Conservation (phyloP, 139 green algal species). For the Tetradesmus obliquus region DNA sequence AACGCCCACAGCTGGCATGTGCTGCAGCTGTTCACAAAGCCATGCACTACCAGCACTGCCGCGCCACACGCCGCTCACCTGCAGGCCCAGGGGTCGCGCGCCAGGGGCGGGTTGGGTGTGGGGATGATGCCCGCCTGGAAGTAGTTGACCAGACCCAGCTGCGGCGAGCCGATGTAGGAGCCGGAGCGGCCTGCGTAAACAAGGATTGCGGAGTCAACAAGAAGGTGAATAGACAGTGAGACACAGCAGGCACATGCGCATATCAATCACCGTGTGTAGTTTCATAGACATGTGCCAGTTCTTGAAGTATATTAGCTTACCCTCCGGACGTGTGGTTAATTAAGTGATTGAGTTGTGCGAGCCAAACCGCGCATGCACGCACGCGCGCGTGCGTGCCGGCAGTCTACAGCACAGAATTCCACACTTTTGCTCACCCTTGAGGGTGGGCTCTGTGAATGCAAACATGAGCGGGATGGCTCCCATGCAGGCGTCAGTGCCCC, state of each 20-base stretch:
- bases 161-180: slow-evolving; percentile 46
- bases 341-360: too few species aligned
- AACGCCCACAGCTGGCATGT: neutral
- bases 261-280: neutral
- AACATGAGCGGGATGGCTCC: slow-evolving; percentile 55
- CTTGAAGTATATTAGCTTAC: neutral
- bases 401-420: too few species aligned
- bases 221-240: neutral
- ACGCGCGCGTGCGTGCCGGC: too few species aligned
- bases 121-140: slow-evolving; percentile 44
- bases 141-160: slow-evolving; percentile 49
- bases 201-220: neutral
- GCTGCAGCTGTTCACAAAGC: neutral
- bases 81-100: slow-evolving; percentile 45
- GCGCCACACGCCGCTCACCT: neutral
- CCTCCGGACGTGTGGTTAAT: neutral
- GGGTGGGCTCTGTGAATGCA: slow-evolving; percentile 30
- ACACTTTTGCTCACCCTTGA: neutral
- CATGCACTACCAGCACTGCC: too few species aligned
- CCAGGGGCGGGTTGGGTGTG: slow-evolving; percentile 51
- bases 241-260: neutral
- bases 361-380: too few species aligned
- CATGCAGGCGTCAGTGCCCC: slow-evolving; percentile 35
- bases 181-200: slow-evolving; percentile 43
- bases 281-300: neutral